A percentile compares a stretch with the other conserved stretches of the same genome.
phyloP scores from a whole-genome alignment of 2,329 filamentous ascomycete species.

The Fonsecaea pugnacius region DNA sequence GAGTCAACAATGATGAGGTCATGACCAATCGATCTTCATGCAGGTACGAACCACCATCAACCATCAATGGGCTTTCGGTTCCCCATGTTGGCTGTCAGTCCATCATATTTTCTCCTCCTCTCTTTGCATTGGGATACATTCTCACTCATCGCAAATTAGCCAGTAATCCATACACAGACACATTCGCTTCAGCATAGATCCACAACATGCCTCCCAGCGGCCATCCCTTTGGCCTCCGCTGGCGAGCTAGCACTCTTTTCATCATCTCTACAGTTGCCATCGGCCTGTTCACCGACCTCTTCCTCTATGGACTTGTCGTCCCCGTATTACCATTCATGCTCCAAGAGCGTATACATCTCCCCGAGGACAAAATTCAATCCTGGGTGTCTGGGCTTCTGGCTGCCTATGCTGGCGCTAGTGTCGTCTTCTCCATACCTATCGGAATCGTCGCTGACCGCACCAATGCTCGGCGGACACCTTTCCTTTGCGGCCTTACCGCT shows the following conservation, averaged over 20 bases:
- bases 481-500: slow-evolving; percentile 60
- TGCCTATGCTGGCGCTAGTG: slow-evolving; percentile 59
- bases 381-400: slow-evolving; percentile 60
- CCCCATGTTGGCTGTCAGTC: background rate
- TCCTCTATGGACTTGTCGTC: slow-evolving; percentile 64
- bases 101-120: background rate
- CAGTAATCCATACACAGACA: slow-evolving; percentile 6
- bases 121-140: background rate
- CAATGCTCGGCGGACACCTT: slow-evolving; percentile 60
- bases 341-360: slow-evolving; percentile 54
- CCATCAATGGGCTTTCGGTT: background rate
- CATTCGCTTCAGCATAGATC: slow-evolving; percentile 15
- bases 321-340: slow-evolving; percentile 65
- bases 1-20: slow-evolving; percentile 18
- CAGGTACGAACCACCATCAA: slow-evolving; percentile 10
- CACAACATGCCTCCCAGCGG: slow-evolving; percentile 24
- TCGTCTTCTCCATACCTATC: slow-evolving; percentile 56
- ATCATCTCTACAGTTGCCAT: slow-evolving; percentile 59
- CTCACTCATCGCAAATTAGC: background rate
- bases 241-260: slow-evolving; percentile 64
- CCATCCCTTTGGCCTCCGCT: slow-evolving; percentile 45
- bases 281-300: slow-evolving; percentile 52
- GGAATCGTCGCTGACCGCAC: slow-evolving; percentile 62
- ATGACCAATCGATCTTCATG: slow-evolving; percentile 15
- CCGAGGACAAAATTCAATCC: slow-evolving; percentile 55